These are phyloP conservation scores for Madurella mycetomatis DNA, from an alignment of 2,329 filamentous ascomycete genomes.

Conservation along the genomic window DNA sequence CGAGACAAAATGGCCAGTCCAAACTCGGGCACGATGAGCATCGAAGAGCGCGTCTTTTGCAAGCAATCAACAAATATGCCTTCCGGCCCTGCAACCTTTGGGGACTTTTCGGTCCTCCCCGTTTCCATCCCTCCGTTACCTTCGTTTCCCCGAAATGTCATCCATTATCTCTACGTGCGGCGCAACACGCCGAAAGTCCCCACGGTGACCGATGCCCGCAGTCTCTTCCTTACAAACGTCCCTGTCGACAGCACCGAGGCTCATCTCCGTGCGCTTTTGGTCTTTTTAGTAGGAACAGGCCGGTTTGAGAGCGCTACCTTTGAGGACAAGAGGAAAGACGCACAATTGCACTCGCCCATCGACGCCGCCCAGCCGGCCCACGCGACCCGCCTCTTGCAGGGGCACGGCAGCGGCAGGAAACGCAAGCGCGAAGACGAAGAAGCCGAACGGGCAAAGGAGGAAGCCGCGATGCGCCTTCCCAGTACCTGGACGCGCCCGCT, in stretches of 20 bases:
- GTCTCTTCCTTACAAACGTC: slow-evolving; percentile 86
- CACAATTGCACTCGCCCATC: slow-evolving; percentile 23
- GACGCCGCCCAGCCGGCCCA: slow-evolving; percentile 42
- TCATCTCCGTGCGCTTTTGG: slow-evolving; percentile 73
- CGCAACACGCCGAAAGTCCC: slow-evolving; percentile 76
- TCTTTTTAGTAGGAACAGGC: slow-evolving; percentile 67
- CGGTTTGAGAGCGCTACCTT: slow-evolving; percentile 76
- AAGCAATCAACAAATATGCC: slow-evolving; percentile 30
- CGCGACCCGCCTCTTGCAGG: slow-evolving; percentile 35
- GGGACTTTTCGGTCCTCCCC: slow-evolving; percentile 65
- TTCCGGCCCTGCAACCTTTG: slow-evolving; percentile 40
- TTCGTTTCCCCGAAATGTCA: slow-evolving; percentile 57
- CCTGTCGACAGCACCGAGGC: slow-evolving; percentile 76
- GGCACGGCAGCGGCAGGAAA: slow-evolving; percentile 40
- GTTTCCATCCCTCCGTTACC: slow-evolving; percentile 61
- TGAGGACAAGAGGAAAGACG: slow-evolving; percentile 52
- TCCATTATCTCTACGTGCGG: slow-evolving; percentile 84
- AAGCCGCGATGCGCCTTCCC: slow-evolving; percentile 61
- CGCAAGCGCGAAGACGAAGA: slow-evolving; percentile 58
- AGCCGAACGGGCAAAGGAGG: slow-evolving; percentile 52
- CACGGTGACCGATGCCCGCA: slow-evolving; percentile 67
- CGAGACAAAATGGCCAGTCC: not conserved
- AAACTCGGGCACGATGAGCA: too few species aligned
- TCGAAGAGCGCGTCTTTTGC: not conserved
- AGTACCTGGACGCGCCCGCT: slow-evolving; percentile 68